Evolutionary conservation across 2,329 filamentous ascomycete species (phyloP).

Genomic region (Ascosphaera pollenicola): DNA sequence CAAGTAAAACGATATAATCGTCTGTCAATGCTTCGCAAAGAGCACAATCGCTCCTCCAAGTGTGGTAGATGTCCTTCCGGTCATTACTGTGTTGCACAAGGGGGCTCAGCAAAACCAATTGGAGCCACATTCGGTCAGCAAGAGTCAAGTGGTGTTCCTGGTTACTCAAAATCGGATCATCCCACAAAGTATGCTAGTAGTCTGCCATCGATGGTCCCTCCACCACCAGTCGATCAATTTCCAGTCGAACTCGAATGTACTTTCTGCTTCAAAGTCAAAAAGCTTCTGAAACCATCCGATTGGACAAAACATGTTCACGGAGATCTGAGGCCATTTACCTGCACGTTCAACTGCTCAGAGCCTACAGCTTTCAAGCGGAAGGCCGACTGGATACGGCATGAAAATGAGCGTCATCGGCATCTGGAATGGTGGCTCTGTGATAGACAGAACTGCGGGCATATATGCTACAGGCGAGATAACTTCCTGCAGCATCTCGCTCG

Average conservation of each 20-base stretch:
- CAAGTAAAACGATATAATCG: conserved; percentile 56
- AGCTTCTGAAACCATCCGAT: conserved; percentile 75
- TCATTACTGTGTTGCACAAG: conserved; percentile 40
- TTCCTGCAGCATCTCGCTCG: conserved; percentile 82
- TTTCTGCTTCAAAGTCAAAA: conserved; percentile 66
- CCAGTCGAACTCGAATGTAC: conserved; percentile 82
- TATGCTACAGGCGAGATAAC: conserved; percentile 74
- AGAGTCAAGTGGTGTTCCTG: conserved; percentile 21
- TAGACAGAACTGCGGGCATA: conserved; percentile 57
- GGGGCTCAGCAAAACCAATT: conserved; percentile 41
- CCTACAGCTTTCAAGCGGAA: conserved; percentile 73
- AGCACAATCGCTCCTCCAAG: conserved; percentile 38
- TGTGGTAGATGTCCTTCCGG: conserved; percentile 37
- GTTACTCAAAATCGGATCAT: no score
- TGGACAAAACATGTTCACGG: conserved; percentile 96
- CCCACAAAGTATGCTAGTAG: no score
- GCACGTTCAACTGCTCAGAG: conserved; percentile 68
- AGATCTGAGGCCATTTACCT: conserved; percentile 81
- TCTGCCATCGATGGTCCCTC: conserved; percentile 40
- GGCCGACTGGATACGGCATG: conserved; percentile 86
- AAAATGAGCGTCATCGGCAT: conserved; percentile 76
- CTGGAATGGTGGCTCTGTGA: conserved; percentile 82
- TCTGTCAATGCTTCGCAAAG: conserved; percentile 32
- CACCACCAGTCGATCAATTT: conserved; percentile 53
- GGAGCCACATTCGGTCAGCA: conserved; percentile 31